Evolutionary conservation across 1,139 yeast species (phyloP).

Genomic region (Saccharomyces hybrid): DNA sequence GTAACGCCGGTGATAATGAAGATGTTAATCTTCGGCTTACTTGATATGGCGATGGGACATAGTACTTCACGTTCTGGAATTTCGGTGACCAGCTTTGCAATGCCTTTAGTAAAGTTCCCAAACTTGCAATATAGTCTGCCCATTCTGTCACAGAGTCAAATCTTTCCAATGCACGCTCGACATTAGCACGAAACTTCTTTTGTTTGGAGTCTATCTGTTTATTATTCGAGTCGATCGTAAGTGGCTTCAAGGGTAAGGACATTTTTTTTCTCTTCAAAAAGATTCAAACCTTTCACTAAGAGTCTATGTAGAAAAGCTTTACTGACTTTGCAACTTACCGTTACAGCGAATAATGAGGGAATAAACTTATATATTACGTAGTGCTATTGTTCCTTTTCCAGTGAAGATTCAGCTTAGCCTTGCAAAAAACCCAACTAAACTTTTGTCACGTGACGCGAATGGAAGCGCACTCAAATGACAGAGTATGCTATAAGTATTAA

Average conservation of each 20-base stretch:
- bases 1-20: conserved; percentile 72
- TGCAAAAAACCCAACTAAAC: not conserved
- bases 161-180: conserved; percentile 67
- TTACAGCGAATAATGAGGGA: not conserved
- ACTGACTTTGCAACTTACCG: not conserved
- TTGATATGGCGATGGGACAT: conserved; percentile 38
- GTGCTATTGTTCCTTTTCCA: not conserved
- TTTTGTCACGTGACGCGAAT: not conserved
- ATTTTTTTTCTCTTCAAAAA: conserved; percentile 7
- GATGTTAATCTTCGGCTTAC: conserved; percentile 31
- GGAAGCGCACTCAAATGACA: no score
- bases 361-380: not conserved
- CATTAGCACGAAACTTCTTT: conserved; percentile 55
- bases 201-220: conserved; percentile 46
- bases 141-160: conserved; percentile 89
- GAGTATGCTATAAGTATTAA: not conserved
- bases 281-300: no score
- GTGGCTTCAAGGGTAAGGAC: conserved; percentile 30
- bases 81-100: conserved; percentile 54
- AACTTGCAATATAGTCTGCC: conserved; percentile 96
- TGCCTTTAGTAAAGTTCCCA: conserved; percentile 70
- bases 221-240: conserved; percentile 26
- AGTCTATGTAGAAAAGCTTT: not conserved
- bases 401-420: not conserved
- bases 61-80: conserved; percentile 43